Conservation (phyloP, 2,329 filamentous ascomycete genomes). For the Aschersonia sp. region DNA sequence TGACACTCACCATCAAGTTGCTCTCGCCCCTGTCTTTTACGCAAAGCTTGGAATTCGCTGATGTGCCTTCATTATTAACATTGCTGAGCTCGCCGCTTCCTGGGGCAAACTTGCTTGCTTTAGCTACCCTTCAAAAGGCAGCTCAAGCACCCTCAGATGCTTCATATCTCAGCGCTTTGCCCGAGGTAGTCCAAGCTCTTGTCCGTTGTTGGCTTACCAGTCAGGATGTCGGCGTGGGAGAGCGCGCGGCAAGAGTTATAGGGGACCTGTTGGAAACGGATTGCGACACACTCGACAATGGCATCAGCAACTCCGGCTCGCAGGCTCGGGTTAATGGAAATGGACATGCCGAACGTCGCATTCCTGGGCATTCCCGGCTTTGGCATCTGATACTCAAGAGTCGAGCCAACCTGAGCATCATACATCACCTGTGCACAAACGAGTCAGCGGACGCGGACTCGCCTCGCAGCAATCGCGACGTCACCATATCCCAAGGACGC, state of each 20-base stretch:
- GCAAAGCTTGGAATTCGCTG: conserved; percentile 34
- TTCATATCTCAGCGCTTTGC: conserved; percentile 33
- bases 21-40: conserved; percentile 37
- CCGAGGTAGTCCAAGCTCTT: conserved; percentile 31
- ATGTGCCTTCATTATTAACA: conserved; percentile 32
- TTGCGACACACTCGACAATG: conserved; percentile 20
- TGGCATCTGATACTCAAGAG: conserved; percentile 39
- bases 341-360: conserved; percentile 3
- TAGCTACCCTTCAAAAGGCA: conserved; percentile 42
- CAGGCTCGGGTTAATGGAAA: conserved; percentile 12
- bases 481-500: conserved; percentile 36
- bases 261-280: conserved; percentile 41
- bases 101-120: conserved; percentile 41
- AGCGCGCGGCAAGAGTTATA: conserved; percentile 34
- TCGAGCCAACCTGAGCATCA: conserved; percentile 25
- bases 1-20: conserved; percentile 39
- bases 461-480: conserved; percentile 19
- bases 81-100: conserved; percentile 39
- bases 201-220: conserved; percentile 37
- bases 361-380: conserved; percentile 33
- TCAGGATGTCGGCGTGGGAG: conserved; percentile 39
- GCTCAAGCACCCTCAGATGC: conserved; percentile 30
- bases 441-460: conserved; percentile 9
- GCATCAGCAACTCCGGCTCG: neutral
- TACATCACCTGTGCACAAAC: conserved; percentile 21